These are phyloP conservation scores for Myrica gale DNA, from an alignment of 306 rosid genomes.

Conservation along the genomic window DNA sequence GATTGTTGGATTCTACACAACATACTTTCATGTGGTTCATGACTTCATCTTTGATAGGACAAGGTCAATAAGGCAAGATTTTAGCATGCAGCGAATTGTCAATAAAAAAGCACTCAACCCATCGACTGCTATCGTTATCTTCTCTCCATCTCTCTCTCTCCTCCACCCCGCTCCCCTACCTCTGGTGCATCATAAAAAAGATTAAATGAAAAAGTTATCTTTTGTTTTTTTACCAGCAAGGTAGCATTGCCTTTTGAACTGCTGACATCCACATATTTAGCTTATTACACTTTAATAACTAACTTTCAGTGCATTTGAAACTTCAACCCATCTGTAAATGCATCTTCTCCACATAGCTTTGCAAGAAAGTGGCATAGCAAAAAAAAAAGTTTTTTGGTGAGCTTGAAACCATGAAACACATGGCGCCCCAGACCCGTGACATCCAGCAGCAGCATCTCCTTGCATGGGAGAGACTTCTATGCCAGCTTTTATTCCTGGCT, in stretches of 20 bases:
- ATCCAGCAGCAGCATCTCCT: too few species aligned
- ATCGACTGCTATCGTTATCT: background rate
- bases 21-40: slow-evolving; percentile 72
- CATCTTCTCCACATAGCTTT: background rate
- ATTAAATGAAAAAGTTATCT: too few species aligned
- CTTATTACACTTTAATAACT: background rate
- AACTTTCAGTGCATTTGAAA: background rate
- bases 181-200: too few species aligned
- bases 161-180: too few species aligned
- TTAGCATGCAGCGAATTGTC: slow-evolving; percentile 73
- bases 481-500: too few species aligned
- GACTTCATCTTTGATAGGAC: slow-evolving; percentile 89
- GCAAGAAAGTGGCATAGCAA: background rate
- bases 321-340: background rate
- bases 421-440: too few species aligned
- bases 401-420: too few species aligned
- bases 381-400: slow-evolving; percentile 2
- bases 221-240: background rate
- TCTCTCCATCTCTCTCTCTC: background rate
- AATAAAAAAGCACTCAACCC: slow-evolving; percentile 49
- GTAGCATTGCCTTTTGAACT: background rate
- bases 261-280: background rate
- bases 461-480: too few species aligned
- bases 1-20: slow-evolving; percentile 53
- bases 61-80: slow-evolving; percentile 91